Evolutionary conservation across 164 flowering plant species (phyloP).

Genomic region (Taxillus chinensis): DNA sequence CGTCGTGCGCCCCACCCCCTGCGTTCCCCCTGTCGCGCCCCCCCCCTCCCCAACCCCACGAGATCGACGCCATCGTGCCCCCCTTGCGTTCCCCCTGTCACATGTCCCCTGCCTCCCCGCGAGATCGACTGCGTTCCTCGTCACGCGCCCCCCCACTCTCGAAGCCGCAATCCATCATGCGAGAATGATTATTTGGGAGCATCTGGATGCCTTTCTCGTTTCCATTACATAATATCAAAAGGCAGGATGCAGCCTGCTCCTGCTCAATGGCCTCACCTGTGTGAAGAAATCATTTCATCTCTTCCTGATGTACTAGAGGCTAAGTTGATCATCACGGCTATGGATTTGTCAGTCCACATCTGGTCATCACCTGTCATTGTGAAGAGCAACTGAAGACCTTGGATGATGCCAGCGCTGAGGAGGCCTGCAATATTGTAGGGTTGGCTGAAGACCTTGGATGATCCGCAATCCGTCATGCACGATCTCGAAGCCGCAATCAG

Average conservation of each 20-base stretch:
- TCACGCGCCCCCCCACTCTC: no score
- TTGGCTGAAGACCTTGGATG: slow-evolving; percentile 62
- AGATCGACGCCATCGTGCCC: no score
- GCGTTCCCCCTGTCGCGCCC: no score
- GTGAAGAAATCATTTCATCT: slow-evolving; percentile 43
- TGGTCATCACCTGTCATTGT: slow-evolving; percentile 18
- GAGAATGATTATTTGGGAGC: no score
- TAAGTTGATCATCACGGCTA: slow-evolving; percentile 60
- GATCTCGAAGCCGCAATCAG: no score
- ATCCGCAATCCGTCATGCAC: no score
- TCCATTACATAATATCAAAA: slow-evolving; percentile 48
- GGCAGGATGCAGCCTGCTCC: slow-evolving; percentile 79
- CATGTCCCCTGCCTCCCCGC: no score
- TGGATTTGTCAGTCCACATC: slow-evolving; percentile 57
- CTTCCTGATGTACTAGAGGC: slow-evolving; percentile 43
- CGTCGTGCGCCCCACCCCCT: no score
- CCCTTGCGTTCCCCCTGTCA: no score
- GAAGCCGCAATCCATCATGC: no score
- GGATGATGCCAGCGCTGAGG: slow-evolving; percentile 53
- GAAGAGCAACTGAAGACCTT: slow-evolving; percentile 45
- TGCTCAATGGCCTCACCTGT: slow-evolving; percentile 65
- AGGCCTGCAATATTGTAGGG: slow-evolving; percentile 47
- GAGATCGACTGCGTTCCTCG: no score
- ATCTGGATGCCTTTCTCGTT: slow-evolving; percentile 56
- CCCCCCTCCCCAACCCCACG: no score